Conservation (phyloP, 495 filamentous ascomycete genomes). For the Penicillium herquei region DNA sequence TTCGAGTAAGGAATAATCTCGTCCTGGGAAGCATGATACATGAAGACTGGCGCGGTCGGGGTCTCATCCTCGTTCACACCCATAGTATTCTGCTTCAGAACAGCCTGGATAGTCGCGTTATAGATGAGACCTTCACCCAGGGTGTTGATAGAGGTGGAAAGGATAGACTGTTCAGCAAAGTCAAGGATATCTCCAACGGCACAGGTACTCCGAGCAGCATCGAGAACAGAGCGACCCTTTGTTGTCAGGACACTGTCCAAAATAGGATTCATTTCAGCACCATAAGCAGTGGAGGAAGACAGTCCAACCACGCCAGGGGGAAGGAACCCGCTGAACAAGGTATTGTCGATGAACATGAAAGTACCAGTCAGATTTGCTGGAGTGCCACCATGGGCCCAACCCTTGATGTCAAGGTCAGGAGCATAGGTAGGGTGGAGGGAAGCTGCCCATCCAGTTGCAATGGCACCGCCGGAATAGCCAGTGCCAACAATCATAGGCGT, state of each 20-base stretch:
- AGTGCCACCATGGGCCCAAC: slow-evolving; percentile 50
- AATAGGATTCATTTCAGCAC: slow-evolving; percentile 25
- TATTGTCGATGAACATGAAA: slow-evolving; percentile 25
- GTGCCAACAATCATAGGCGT: slow-evolving; percentile 30
- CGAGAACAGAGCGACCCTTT: slow-evolving; percentile 13
- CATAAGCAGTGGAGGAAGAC: slow-evolving; percentile 29
- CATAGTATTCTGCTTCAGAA: slow-evolving; percentile 25
- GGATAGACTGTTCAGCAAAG: slow-evolving; percentile 24
- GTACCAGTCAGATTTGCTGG: slow-evolving; percentile 34
- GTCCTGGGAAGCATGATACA: slow-evolving; percentile 34
- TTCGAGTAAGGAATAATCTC: slow-evolving; percentile 33
- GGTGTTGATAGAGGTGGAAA: slow-evolving; percentile 25
- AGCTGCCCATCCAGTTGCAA: slow-evolving; percentile 53
- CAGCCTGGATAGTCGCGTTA: slow-evolving; percentile 17
- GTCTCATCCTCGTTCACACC: slow-evolving; percentile 24
- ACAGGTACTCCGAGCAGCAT: slow-evolving; percentile 18
- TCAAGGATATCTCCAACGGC: slow-evolving; percentile 17
- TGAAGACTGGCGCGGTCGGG: slow-evolving; percentile 31
- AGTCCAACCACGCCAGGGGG: slow-evolving; percentile 30
- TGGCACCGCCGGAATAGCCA: slow-evolving; percentile 57
- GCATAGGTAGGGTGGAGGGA: slow-evolving; percentile 53
- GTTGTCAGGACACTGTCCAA: slow-evolving; percentile 23
- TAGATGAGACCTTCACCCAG: slow-evolving; percentile 23
- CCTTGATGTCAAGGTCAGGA: slow-evolving; percentile 50
- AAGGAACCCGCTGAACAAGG: slow-evolving; percentile 29